Evolutionary conservation across 345 rosid species (phyloP).

Genomic region (Crucihimalaya himalaica): DNA sequence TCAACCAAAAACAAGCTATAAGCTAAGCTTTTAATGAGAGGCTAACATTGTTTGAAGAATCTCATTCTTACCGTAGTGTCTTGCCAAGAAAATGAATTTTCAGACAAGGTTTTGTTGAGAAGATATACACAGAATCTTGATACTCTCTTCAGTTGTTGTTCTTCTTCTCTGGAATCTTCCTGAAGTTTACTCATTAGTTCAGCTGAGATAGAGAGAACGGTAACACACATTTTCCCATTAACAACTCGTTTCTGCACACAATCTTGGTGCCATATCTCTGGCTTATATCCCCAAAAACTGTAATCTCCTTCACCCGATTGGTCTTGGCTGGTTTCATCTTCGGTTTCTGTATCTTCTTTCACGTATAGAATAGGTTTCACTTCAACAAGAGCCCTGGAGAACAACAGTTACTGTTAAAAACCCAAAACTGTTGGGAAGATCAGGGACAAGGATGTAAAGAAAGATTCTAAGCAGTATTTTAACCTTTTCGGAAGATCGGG

Average conservation of each 20-base stretch:
- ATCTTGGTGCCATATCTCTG: conserved; percentile 78
- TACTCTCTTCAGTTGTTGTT: conserved; percentile 48
- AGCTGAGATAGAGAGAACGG: conserved; percentile 58
- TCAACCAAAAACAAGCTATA: too few relatives aligned
- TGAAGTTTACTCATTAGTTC: conserved; percentile 49
- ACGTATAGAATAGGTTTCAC: conserved; percentile 81
- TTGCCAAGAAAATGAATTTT: too few relatives aligned
- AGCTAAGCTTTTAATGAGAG: too few relatives aligned
- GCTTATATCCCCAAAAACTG: conserved; percentile 56
- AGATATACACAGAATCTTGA: too few relatives aligned
- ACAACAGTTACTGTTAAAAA: conserved; percentile 14
- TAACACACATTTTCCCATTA: conserved; percentile 60
- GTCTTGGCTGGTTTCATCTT: conserved; percentile 36
- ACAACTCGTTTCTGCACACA: conserved; percentile 74
- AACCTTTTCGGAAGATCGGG: conserved; percentile 97
- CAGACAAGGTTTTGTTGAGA: too few relatives aligned
- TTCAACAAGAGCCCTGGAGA: conserved; percentile 84
- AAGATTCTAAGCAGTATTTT: neutral
- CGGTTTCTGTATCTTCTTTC: conserved; percentile 46
- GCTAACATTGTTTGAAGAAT: too few relatives aligned
- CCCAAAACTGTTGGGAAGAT: conserved; percentile 72
- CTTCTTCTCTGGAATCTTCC: conserved; percentile 33
- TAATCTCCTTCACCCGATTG: conserved; percentile 29
- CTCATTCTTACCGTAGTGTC: too few relatives aligned
- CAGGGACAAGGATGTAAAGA: conserved; percentile 72